These are phyloP conservation scores for Globisporangium spinosum DNA, from an alignment of 352 stramenopile species.

Conservation along the genomic window DNA sequence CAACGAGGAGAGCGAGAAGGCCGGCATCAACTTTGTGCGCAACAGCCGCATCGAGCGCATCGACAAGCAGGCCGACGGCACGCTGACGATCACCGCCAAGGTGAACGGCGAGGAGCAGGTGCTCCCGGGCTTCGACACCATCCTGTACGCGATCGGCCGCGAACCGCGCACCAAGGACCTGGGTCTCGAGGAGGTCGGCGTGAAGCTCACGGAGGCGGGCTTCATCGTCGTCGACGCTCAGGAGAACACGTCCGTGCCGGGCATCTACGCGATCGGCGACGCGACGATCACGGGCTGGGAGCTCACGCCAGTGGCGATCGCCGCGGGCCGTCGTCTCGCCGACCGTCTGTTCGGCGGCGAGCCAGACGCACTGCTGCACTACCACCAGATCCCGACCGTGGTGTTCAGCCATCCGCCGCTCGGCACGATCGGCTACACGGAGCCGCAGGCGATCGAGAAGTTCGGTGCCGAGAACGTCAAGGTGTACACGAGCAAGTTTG, in stretches of 20 bases:
- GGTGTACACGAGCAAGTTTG: constrained; percentile 94
- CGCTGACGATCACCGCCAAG: constrained; percentile 57
- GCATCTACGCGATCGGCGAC: constrained; percentile 92
- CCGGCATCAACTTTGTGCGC: constrained; percentile 49
- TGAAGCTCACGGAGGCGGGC: constrained; percentile 65
- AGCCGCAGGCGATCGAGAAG: constrained; percentile 89
- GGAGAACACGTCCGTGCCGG: constrained; percentile 85
- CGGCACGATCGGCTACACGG: constrained; percentile 93
- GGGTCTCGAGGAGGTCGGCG: constrained; percentile 74
- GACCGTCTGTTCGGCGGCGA: constrained; percentile 90
- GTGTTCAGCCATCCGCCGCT: constrained; percentile 97
- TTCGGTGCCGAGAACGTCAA: constrained; percentile 94
- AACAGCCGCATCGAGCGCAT: constrained; percentile 67
- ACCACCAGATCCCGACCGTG: constrained; percentile 94
- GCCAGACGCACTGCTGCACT: constrained; percentile 72
- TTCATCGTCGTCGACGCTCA: constrained; percentile 91
- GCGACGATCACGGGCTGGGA: constrained; percentile 73
- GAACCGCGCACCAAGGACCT: constrained; percentile 83
- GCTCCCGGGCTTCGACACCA: constrained; percentile 38
- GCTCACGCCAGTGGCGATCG: constrained; percentile 89
- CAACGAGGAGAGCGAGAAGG: constrained; percentile 73
- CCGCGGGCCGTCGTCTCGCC: constrained; percentile 82
- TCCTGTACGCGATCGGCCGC: constrained; percentile 83
- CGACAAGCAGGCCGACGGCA: constrained; percentile 82
- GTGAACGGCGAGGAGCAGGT: constrained; percentile 54